Conservation (phyloP, 129 eudicot genomes). For the Pulicaria dysenterica region DNA sequence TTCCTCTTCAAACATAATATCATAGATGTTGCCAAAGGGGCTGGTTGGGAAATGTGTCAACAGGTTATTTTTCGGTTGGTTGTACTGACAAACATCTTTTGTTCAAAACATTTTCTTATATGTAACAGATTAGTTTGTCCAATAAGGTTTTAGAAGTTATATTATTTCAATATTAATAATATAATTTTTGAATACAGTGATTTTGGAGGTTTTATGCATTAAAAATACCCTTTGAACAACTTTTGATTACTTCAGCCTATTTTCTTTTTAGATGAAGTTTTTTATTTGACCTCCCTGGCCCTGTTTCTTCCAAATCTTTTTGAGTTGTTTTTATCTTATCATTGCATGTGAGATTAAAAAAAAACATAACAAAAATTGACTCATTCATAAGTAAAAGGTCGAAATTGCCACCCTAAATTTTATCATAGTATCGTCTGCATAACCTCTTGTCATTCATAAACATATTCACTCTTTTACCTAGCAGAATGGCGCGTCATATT, state of each 20-base stretch:
- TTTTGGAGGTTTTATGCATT: neutral
- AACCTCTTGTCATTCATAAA: neutral
- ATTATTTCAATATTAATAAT: neutral
- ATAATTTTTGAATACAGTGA: neutral
- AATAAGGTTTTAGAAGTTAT: neutral
- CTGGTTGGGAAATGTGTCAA: neutral
- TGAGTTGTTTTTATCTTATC: too few relatives aligned
- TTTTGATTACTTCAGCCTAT: neutral
- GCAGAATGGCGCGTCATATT: conserved; percentile 88
- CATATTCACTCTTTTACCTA: neutral
- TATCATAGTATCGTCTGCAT: neutral
- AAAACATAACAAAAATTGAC: neutral
- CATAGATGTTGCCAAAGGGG: neutral
- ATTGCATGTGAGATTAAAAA: neutral
- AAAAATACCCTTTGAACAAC: neutral
- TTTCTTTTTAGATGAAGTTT: neutral
- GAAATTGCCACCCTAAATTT: neutral
- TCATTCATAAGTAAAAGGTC: neutral
- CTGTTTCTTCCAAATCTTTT: too few relatives aligned
- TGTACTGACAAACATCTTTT: neutral
- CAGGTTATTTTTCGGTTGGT: neutral
- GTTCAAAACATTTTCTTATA: neutral
- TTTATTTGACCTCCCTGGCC: neutral
- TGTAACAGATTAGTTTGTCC: too few relatives aligned
- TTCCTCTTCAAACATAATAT: neutral